These are phyloP conservation scores for Beauveria caledonica DNA, from an alignment of 2,329 filamentous ascomycete species.

Conservation along the genomic window DNA sequence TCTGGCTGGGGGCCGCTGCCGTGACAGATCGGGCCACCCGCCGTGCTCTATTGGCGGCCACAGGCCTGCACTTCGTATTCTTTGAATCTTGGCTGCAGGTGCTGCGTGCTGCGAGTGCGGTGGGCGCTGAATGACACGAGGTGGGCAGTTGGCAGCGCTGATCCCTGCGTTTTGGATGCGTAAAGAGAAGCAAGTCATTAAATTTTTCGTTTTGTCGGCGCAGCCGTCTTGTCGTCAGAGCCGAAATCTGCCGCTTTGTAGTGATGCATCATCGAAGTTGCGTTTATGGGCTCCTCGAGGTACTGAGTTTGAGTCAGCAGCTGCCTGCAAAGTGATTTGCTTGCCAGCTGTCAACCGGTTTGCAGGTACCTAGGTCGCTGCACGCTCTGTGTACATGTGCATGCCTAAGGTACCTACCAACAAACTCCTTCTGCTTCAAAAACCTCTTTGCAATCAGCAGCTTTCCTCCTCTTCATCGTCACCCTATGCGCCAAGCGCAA, in stretches of 20 bases:
- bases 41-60: neutral
- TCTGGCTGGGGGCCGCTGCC: neutral
- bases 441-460: too few relatives aligned
- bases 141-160: neutral
- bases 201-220: neutral
- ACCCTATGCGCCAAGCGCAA: neutral
- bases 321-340: neutral
- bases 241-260: neutral
- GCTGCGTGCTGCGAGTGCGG: neutral
- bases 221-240: neutral
- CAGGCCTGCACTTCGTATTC: conserved; percentile 7
- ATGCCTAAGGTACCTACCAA: conserved; percentile 2
- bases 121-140: conserved; percentile 5
- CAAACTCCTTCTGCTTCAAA: neutral
- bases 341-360: conserved; percentile 2
- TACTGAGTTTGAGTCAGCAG: neutral
- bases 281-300: neutral
- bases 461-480: neutral
- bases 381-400: neutral
- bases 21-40: conserved; percentile 4
- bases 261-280: neutral
- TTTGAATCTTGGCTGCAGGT: conserved; percentile 2
- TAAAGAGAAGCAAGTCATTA: neutral
- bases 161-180: conserved; percentile 1
- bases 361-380: too few relatives aligned